Base-by-base conservation (phyloP, 2,329 filamentous ascomycete genomes). In the Aspergillus tamarii region DNA sequence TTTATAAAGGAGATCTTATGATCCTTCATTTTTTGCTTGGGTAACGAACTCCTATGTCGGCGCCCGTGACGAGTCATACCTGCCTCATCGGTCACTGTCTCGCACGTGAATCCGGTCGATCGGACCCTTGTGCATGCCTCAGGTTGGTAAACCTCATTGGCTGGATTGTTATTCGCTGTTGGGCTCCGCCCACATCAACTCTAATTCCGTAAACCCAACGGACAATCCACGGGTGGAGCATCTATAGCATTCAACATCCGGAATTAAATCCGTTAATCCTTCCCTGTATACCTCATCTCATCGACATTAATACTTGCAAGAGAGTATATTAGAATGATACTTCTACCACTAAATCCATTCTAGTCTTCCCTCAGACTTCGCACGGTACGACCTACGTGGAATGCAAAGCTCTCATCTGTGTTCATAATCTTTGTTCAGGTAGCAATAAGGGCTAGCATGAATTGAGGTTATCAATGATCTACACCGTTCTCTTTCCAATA, bases 51-150 rank as follows among this genome's bases (percentile, higher is more conserved):
- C 32, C 52, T 54, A 55, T 55, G 52, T 55, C 52, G 52, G 52
- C 32, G 52, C n/a, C 32, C 52, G n/a, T 8, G 32, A 41, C 52
- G 52, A 55, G 52, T 55, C 52, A 55, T 55, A 55, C 32, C 11
- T 55, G n/a, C 52, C 52, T 19, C n/a, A 23, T 55, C n/a, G 32
- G 52, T 55, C 52, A 23, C n/a, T 2, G n/a, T 55, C n/a, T 36
- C 8, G 52, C 52, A 55, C 52, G 52, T 55, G 52, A 23, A 39
- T 8, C 32, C n/a, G 50, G 50, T 53, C 19, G 30, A 54, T 28
- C 32, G 30, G 52, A n/a, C 26, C 48, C 48, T 28, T n/a, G n/a
- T 19, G 50, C 4, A 21, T 53, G 50, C 50, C 28, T 53, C 28
- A 53, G 50, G 50, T 34, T 32, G 16, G 50, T 53, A 10, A 53